phyloP scores from a whole-genome alignment of 257 asterid species.

The Salvia hispanica region DNA sequence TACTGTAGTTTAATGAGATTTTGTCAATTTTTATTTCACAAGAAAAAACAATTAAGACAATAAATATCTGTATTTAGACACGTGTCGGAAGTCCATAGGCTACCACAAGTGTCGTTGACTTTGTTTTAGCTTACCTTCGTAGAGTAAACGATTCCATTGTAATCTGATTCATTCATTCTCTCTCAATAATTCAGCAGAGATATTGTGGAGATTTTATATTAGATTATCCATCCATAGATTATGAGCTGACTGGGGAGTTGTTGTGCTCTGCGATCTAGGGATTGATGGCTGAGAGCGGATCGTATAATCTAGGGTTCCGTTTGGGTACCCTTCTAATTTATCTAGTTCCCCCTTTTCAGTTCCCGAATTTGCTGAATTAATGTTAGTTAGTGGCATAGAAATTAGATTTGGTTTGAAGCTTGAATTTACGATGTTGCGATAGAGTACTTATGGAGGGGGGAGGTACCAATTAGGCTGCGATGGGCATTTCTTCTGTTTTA shows the following conservation, averaged over 20 bases:
- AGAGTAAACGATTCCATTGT: constrained; percentile 27
- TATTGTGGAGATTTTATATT: not conserved
- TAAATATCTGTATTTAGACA: not conserved
- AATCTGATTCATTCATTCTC: constrained; percentile 26
- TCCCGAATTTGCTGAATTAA: constrained; percentile 8
- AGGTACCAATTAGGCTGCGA: not conserved
- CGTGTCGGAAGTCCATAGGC: constrained; percentile 28
- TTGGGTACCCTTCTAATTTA: constrained; percentile 42
- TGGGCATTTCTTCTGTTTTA: not conserved
- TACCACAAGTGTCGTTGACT: constrained; percentile 29
- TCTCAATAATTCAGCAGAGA: not conserved
- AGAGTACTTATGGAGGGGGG: constrained; percentile 8
- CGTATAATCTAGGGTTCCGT: constrained; percentile 54
- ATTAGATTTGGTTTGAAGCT: constrained; percentile 20
- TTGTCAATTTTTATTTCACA: not conserved
- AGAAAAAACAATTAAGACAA: not conserved
- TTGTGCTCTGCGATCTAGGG: constrained; percentile 35
- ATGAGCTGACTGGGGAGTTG: constrained; percentile 25
- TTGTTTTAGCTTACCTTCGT: constrained; percentile 33
- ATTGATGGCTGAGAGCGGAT: constrained; percentile 64
- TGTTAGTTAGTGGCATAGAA: not conserved
- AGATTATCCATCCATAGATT: not conserved
- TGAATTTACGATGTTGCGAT: constrained; percentile 7
- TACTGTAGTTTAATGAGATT: no score
- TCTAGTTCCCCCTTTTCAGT: not conserved